Evolutionary conservation across 352 stramenopile species (phyloP).

Genomic region (Pythium aristosporum): DNA sequence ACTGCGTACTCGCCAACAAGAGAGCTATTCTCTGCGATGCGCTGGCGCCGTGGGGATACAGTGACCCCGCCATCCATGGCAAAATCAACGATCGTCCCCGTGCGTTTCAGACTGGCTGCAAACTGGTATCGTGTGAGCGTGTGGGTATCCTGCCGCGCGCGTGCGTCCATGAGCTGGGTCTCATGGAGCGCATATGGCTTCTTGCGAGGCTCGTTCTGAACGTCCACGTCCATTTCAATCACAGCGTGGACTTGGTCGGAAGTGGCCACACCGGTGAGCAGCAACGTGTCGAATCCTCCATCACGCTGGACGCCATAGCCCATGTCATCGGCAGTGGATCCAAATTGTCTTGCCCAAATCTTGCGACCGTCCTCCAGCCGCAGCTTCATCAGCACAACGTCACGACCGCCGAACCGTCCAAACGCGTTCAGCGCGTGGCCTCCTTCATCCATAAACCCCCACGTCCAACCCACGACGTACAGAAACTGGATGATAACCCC

Average conservation of each 20-base stretch:
- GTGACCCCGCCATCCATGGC: slow-evolving; percentile 71
- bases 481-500: slow-evolving; percentile 32
- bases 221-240: slow-evolving; percentile 44
- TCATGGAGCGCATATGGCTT: slow-evolving; percentile 44
- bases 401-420: slow-evolving; percentile 61
- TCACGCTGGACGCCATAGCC: slow-evolving; percentile 53
- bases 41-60: slow-evolving; percentile 42
- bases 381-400: slow-evolving; percentile 68
- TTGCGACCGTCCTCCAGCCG: slow-evolving; percentile 42
- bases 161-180: slow-evolving; percentile 51
- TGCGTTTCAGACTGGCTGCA: slow-evolving; percentile 46
- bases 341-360: slow-evolving; percentile 74
- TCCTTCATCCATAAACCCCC: slow-evolving; percentile 69
- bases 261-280: slow-evolving; percentile 51
- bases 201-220: slow-evolving; percentile 40
- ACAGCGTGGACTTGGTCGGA: slow-evolving; percentile 41
- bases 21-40: slow-evolving; percentile 46
- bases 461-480: slow-evolving; percentile 67
- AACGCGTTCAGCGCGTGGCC: slow-evolving; percentile 71
- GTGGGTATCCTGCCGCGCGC: slow-evolving; percentile 23
- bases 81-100: slow-evolving; percentile 65
- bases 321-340: slow-evolving; percentile 60
- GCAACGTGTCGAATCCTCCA: slow-evolving; percentile 43
- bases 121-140: slow-evolving; percentile 46
- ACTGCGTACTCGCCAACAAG: slow-evolving; percentile 56